Base-by-base conservation (phyloP, 2,329 filamentous ascomycete species). In the Exophiala viscosa region DNA sequence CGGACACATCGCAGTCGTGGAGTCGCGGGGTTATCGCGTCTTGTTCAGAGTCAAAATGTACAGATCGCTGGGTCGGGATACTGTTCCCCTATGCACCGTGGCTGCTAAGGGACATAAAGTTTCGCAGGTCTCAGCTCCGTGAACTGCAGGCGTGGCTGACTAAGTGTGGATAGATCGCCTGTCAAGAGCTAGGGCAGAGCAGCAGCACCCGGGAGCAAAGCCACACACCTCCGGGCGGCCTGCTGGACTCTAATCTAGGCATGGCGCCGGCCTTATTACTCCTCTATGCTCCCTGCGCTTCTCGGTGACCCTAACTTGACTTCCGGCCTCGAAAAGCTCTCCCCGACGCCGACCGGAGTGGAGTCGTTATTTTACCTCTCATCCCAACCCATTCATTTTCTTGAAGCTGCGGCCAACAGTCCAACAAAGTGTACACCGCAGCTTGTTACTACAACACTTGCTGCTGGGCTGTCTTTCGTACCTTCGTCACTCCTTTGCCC, bases 401-500 rank as follows among this genome's bases (percentile, higher is more conserved):
- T 47, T 55, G 32, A 38, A 50, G 49, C 52, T 58, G 52, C 35
- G 38, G 40, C 45, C 52, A 51, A 52, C 53, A 43, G 48, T 55
- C 50, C 48, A 57, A 53, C 54, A 48, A 49, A 50, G 18, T 42
- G 8, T n/a, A 28, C 33, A 39, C 20, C 34, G 46, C 40, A 50
- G 14, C 28, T 47, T 23, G 39, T 47, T 45, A 32, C 45, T 38
- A 33, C 42, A 48, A 44, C 43, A 23, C 46, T 48, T 41, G 48
- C 55, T 43, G 41, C 43, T 33, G 48, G 48, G 47, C 45, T 33
- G 11, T 36, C 39, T 35, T 52, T 45, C 38, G 34, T 47, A 45
- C 55, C 36, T 31, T 43, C 40, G 58, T 62, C 60, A 47, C 55
- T 60, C 58, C 33, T 59, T 60, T 61, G 46, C 42, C 50, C 52